Evolutionary conservation across 352 stramenopile genomes (phyloP).

Genomic region (Peronospora farinosa): DNA sequence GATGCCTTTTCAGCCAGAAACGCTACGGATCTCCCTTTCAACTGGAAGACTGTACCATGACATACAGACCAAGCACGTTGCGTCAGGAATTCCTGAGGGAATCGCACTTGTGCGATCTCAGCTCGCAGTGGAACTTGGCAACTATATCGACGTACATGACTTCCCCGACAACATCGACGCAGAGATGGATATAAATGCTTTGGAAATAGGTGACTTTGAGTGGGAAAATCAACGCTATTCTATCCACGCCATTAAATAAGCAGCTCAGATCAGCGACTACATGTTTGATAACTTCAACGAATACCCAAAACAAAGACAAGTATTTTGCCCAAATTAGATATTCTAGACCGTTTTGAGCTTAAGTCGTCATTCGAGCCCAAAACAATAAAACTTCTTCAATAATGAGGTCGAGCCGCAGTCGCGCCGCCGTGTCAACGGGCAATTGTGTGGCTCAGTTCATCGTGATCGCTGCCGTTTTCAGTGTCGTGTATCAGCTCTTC

Average conservation of each 20-base stretch:
- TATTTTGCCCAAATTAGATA: no score
- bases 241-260: constrained; percentile 41
- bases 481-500: constrained; percentile 50
- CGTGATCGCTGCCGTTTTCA: constrained; percentile 44
- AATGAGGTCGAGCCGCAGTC: constrained; percentile 9
- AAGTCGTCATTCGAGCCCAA: no score
- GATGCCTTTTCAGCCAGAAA: constrained; percentile 47
- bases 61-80: constrained; percentile 44
- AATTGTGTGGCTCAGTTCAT: constrained; percentile 61
- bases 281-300: no score
- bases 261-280: no score
- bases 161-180: constrained; percentile 16
- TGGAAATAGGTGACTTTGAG: constrained; percentile 45
- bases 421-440: constrained; percentile 33
- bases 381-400: background rate
- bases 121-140: constrained; percentile 60
- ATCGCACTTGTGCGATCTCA: constrained; percentile 66
- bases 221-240: constrained; percentile 39
- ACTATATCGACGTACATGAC: constrained; percentile 48
- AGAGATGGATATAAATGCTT: constrained; percentile 2
- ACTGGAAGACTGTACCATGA: constrained; percentile 73
- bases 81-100: constrained; percentile 21
- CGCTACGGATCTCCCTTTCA: constrained; percentile 52
- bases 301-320: no score
- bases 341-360: no score